Conservation (phyloP, 2,329 filamentous ascomycete genomes). For the Trichoderma atroviride region DNA sequence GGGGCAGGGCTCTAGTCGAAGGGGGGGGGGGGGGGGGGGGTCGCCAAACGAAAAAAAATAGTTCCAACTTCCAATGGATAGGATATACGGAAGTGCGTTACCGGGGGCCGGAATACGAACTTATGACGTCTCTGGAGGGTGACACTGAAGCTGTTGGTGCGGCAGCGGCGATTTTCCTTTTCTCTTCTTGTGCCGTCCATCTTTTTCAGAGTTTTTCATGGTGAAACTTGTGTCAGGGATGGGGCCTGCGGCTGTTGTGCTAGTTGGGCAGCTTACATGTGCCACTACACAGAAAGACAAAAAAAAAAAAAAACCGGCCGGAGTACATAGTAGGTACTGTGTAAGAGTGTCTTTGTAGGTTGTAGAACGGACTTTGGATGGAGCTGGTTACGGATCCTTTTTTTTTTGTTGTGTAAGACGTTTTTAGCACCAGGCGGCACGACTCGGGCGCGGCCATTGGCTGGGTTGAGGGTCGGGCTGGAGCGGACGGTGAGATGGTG, state of each 20-base stretch:
- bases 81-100: slow-evolving; percentile 1
- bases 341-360: neutral
- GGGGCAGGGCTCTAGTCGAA: neutral
- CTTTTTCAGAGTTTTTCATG: neutral
- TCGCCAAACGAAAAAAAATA: neutral
- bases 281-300: neutral
- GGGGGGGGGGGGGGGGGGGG: slow-evolving; percentile 10
- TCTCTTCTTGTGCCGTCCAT: neutral
- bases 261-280: neutral
- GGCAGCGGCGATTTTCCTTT: neutral
- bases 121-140: slow-evolving; percentile 16
- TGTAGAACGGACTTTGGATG: neutral
- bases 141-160: slow-evolving; percentile 1
- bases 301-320: neutral
- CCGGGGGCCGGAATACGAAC: slow-evolving; percentile 26
- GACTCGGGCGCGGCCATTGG: slow-evolving; percentile 14
- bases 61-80: neutral
- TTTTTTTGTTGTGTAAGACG: slow-evolving; percentile 5
- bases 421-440: neutral
- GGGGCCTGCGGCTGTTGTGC: neutral
- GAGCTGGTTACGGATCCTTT: slow-evolving; percentile 11
- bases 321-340: neutral
- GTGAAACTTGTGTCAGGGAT: slow-evolving; percentile 4
- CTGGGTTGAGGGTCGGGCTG: slow-evolving; percentile 4
- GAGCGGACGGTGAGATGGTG: slow-evolving; percentile 16